Evolutionary conservation across 2,329 filamentous ascomycete genomes (phyloP), one percentile per base, ranked within the genome.

Genomic region (Drechmeria coniospora): DNA sequence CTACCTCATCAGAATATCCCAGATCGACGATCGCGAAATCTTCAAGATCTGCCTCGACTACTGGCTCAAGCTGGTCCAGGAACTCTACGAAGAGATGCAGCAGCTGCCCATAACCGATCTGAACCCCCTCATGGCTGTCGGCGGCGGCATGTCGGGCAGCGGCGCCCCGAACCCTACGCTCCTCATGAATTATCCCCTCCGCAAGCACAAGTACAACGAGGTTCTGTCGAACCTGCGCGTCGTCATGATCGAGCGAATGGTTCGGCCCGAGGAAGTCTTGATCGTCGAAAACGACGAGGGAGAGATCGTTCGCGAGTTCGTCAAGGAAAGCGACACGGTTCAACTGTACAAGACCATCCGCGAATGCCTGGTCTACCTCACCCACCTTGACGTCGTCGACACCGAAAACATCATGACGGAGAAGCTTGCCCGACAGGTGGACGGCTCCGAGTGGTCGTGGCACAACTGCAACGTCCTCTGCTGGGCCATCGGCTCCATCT

Each of bases 231-330:
- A 93, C 51, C 65, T 98, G 32, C 78, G 90, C 40, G 79, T 87
- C 15, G 90, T 98, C 39, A 98, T 98, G 90, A 95, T 98, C 36
- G 90, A 98, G 61, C 94, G 94, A 65, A 98, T 98, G 90, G 90
- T 98, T 18, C 74, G 86, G 23, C 90, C 90, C 1, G 90, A 98
- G 57, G 92, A 98, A 57, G 92, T 98, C 7, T 56, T 98, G 42
- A 92, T 98, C 46, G 90, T 98, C n/a, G 90, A 98, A 57, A 98
- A 98, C 52, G 90, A 98, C 37, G 90, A 98, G 56, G 90, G 92
- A 37, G 90, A 98, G 51, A 98, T 98, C 43, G 90, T 98, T 17
- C 82, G 90, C 42, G 90, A 98, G 48, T 98, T 98, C 40, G 90
- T 98, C 50, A 98, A 98, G 63, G 90, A 98, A 59, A 93, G 86